A percentile compares a stretch with the other conserved stretches of the same genome.
Evolutionary conservation across 2,329 filamentous ascomycete species (phyloP).

Genomic region (Cladosporium sphaerospermum): DNA sequence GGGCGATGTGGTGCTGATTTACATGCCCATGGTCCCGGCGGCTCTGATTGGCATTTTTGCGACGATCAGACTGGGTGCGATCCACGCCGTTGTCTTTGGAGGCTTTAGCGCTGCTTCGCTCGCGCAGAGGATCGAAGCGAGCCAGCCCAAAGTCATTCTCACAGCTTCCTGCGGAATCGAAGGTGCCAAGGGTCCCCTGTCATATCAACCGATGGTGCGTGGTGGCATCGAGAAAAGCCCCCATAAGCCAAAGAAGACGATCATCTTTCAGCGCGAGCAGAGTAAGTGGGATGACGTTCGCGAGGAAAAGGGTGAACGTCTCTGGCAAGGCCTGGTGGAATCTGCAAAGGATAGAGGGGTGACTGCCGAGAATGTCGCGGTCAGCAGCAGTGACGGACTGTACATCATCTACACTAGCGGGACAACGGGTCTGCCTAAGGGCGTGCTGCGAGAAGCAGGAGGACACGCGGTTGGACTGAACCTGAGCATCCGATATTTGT

Average conservation of each 20-base stretch:
- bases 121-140: constrained; percentile 82
- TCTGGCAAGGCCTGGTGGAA: constrained; percentile 72
- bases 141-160: constrained; percentile 66
- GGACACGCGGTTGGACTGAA: constrained; percentile 83
- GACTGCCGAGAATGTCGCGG: constrained; percentile 67
- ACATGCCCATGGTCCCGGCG: constrained; percentile 96
- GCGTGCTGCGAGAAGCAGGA: constrained; percentile 73
- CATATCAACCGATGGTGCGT: constrained; percentile 71
- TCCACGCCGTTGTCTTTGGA: constrained; percentile 89
- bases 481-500: constrained; percentile 74
- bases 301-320: constrained; percentile 61
- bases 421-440: constrained; percentile 77
- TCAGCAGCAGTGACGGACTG: constrained; percentile 70
- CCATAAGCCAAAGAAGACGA: constrained; percentile 65
- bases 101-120: constrained; percentile 78
- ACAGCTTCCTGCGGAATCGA: constrained; percentile 92
- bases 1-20: constrained; percentile 84
- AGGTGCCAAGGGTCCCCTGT: constrained; percentile 68
- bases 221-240: constrained; percentile 61
- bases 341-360: constrained; percentile 62
- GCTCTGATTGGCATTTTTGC: constrained; percentile 83
- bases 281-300: constrained; percentile 66
- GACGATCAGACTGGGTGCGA: constrained; percentile 71
- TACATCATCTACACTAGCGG: constrained; percentile 88
- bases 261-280: constrained; percentile 81